Percentiles rank a stretch among this genome's conserved stretches.
Conservation (phyloP, 768 basidiomycete species). For the Phallus indusiatus region DNA sequence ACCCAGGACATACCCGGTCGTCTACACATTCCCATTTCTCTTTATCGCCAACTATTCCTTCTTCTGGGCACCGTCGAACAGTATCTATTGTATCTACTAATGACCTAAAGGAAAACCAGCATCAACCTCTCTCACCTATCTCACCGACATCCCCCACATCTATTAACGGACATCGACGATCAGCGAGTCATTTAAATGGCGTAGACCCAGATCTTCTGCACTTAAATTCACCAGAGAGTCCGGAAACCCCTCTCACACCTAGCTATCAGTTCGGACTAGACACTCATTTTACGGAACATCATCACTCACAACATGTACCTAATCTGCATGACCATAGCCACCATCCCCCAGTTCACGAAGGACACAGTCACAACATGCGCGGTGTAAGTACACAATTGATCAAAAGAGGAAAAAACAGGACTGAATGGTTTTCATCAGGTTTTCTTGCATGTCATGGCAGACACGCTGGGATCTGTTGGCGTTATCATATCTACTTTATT, state of each 20-base stretch:
- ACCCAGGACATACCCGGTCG: slow-evolving; percentile 19
- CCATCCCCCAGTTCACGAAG: slow-evolving; percentile 40
- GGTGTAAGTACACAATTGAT: slow-evolving; percentile 37
- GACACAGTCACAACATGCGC: slow-evolving; percentile 97
- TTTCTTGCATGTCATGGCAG: slow-evolving; percentile 34
- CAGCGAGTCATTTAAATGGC: not conserved
- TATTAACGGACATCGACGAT: not conserved
- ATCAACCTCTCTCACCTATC: not conserved
- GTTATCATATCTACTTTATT: slow-evolving; percentile 95
- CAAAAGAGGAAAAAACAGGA: not conserved
- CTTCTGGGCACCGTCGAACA: not conserved
- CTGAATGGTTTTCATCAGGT: not conserved
- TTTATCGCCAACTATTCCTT: slow-evolving; percentile 6
- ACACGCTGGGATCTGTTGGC: slow-evolving; percentile 93
- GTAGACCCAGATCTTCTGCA: not conserved
- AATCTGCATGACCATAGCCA: slow-evolving; percentile 22
- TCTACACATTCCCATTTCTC: slow-evolving; percentile 15
- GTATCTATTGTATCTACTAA: not conserved
- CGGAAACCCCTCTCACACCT: slow-evolving; percentile 49
- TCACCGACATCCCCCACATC: not conserved
- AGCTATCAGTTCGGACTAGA: slow-evolving; percentile 48
- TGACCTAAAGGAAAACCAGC: not conserved
- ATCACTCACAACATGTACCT: slow-evolving; percentile 31
- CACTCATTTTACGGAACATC: slow-evolving; percentile 47
- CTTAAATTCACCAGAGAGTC: not conserved